Percentiles rank a stretch among this genome's conserved stretches.
These are phyloP conservation scores for Kuraishia molischiana DNA, from an alignment of 805 yeast species.

Conservation along the genomic window DNA sequence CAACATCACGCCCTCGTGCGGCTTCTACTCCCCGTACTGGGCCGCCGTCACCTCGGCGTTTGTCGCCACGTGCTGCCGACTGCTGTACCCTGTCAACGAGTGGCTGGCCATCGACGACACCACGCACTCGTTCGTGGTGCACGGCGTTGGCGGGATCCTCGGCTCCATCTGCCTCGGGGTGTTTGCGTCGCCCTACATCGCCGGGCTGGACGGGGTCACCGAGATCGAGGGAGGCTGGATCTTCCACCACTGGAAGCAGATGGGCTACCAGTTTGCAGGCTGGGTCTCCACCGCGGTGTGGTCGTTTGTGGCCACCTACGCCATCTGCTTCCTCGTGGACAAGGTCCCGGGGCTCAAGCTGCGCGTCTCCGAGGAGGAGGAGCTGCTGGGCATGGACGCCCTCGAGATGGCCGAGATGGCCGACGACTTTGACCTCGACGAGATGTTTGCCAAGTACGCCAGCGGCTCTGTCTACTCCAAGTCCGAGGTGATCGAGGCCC, in stretches of 20 bases:
- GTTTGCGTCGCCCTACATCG: conserved; percentile 64
- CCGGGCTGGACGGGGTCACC: conserved; percentile 65
- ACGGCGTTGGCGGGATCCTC: conserved; percentile 84
- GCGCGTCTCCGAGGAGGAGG: conserved; percentile 34
- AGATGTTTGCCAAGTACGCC: neutral
- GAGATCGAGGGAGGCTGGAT: conserved; percentile 74
- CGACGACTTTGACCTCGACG: conserved; percentile 20
- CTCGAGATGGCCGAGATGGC: conserved; percentile 40
- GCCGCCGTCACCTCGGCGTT: conserved; percentile 82
- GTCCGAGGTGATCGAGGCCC: neutral
- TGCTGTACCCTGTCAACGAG: conserved; percentile 69
- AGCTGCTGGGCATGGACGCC: conserved; percentile 41
- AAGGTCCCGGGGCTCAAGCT: conserved; percentile 39
- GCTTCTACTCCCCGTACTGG: conserved; percentile 44
- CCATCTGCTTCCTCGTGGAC: conserved; percentile 36
- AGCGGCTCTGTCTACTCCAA: neutral
- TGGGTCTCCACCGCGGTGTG: conserved; percentile 31
- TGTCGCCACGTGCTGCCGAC: conserved; percentile 72
- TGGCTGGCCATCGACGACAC: conserved; percentile 67
- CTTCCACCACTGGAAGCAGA: conserved; percentile 31
- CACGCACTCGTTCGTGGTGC: conserved; percentile 66
- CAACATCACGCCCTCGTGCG: conserved; percentile 92
- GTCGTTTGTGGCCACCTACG: conserved; percentile 32
- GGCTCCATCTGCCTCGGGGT: conserved; percentile 76
- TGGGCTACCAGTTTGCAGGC: conserved; percentile 36